Base-by-base conservation (phyloP, 2,329 filamentous ascomycete species). In the Nothopassalora personata region DNA sequence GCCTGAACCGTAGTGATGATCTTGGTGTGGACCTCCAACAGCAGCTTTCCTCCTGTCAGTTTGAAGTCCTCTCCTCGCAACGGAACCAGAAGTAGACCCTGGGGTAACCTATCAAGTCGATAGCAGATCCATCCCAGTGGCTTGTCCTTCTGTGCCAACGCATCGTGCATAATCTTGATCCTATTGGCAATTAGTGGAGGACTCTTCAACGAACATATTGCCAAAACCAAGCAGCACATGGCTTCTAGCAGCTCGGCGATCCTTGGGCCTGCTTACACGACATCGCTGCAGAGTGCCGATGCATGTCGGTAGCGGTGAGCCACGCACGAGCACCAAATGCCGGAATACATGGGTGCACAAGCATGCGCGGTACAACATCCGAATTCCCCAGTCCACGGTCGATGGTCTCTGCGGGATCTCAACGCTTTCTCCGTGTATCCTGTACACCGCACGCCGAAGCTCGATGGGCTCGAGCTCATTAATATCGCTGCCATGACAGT, bases 61-160 rank as follows among this genome's bases (percentile, higher is more conserved):
- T 80, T 77, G 0, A 90, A 90, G 62, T 86, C 81, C 28, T 80
- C 78, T 70, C 96, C 86, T 63, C 89, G 80, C 59, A 97, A 76
- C 67, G 87, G 88, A 57, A 97, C 79, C 65, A 96, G 85, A 10
- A 91, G 81, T 66, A 89, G 89, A 0, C 94, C 93, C 34, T 82
- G 77, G 60, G 85, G 84, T 60, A 97, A 74, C 7, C 91, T 83
- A 74, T 97, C 91, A 23, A 97, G 82, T 43, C 91, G 83, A 66
- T 96, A 86, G 70, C 91, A 96, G 1, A 89, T 86, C 94, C 94
- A 97, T 2, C 88, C 91, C 10, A 91, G 87, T 58, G 96, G 74
- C 60, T 88, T 83, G 69, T 97, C 91, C 62, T 70, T 70, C 31
- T 83, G 82, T 4, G 87, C 86, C 73, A 93, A 33, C 88, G 57